These are phyloP conservation scores for Talaromyces sp. DNA, from an alignment of 2,329 filamentous ascomycete species.

Conservation along the genomic window DNA sequence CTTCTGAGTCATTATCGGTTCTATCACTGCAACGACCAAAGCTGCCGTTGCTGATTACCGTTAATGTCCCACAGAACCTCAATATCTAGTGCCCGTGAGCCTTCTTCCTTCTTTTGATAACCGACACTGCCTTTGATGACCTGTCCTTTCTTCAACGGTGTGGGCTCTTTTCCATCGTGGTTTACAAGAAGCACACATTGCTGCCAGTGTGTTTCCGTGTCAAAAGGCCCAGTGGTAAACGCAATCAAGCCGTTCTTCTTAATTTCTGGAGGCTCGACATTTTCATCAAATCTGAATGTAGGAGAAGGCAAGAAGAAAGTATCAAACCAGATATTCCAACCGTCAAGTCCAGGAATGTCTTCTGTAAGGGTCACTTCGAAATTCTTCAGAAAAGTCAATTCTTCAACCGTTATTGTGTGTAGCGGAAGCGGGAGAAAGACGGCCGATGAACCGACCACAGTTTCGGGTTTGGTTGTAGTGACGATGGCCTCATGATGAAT, in stretches of 20 bases:
- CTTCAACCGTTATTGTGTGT: constrained; percentile 63
- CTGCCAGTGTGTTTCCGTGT: constrained; percentile 81
- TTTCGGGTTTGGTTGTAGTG: constrained; percentile 59
- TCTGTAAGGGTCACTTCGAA: constrained; percentile 60
- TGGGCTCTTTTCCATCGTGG: constrained; percentile 45
- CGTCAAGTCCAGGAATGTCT: constrained; percentile 68
- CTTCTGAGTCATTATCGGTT: not conserved
- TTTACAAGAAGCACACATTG: constrained; percentile 72
- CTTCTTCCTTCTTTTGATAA: constrained; percentile 64
- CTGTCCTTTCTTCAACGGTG: constrained; percentile 49
- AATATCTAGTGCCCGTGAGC: constrained; percentile 64
- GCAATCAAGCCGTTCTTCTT: constrained; percentile 60
- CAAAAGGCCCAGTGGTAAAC: constrained; percentile 79
- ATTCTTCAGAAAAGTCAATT: constrained; percentile 68
- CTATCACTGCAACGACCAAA: constrained; percentile 38
- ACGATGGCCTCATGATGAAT: constrained; percentile 80
- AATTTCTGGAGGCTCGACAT: constrained; percentile 57
- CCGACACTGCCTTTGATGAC: constrained; percentile 62
- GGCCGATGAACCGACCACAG: constrained; percentile 49
- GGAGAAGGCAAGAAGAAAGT: constrained; percentile 73
- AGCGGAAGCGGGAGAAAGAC: constrained; percentile 73
- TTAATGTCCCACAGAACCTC: constrained; percentile 56
- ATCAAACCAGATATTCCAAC: constrained; percentile 90
- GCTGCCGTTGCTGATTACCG: constrained; percentile 39
- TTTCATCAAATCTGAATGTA: constrained; percentile 46